phyloP scores from a whole-genome alignment of 1,284 basidiomycete genomes.

The Stygiomarasmius scandens region DNA sequence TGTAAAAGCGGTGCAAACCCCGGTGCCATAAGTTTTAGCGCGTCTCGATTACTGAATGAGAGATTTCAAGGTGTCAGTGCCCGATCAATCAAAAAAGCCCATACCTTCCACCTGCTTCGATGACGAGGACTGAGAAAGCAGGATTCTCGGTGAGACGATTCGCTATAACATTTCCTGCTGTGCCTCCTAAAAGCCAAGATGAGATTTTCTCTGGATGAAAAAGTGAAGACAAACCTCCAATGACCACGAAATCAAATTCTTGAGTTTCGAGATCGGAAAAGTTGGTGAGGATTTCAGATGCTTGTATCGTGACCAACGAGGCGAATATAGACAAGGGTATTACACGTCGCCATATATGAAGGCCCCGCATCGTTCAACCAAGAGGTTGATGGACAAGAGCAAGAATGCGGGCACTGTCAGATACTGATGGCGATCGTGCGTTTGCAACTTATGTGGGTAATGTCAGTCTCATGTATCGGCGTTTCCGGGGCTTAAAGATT shows the following conservation, averaged over 20 bases:
- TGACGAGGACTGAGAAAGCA: slow-evolving; percentile 25
- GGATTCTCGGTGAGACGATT: slow-evolving; percentile 32
- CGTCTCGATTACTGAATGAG: slow-evolving; percentile 1
- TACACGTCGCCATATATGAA: not conserved
- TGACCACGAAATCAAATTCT: slow-evolving; percentile 12
- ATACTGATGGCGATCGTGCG: too few relatives aligned
- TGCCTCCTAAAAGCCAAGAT: slow-evolving; percentile 3
- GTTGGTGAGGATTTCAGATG: not conserved
- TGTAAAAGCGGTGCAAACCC: slow-evolving; percentile 14
- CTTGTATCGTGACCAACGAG: not conserved
- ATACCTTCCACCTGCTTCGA: slow-evolving; percentile 33
- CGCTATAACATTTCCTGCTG: slow-evolving; percentile 29
- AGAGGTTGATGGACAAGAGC: slow-evolving; percentile 54
- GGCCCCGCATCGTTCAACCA: not conserved
- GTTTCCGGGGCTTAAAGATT: too few relatives aligned
- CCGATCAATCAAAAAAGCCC: not conserved
- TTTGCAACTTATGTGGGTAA: too few relatives aligned
- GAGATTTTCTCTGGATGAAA: not conserved
- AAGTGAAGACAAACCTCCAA: slow-evolving; percentile 9
- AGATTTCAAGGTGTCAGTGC: not conserved
- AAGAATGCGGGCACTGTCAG: too few relatives aligned
- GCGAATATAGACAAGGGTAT: not conserved
- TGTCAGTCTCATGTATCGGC: too few relatives aligned
- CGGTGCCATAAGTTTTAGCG: slow-evolving; percentile 1
- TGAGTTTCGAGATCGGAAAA: not conserved